A percentile compares a stretch with the other conserved stretches of the same genome.
phyloP scores from a whole-genome alignment of 2,329 filamentous ascomycete genomes.

The Rhinocladiella mackenziei region DNA sequence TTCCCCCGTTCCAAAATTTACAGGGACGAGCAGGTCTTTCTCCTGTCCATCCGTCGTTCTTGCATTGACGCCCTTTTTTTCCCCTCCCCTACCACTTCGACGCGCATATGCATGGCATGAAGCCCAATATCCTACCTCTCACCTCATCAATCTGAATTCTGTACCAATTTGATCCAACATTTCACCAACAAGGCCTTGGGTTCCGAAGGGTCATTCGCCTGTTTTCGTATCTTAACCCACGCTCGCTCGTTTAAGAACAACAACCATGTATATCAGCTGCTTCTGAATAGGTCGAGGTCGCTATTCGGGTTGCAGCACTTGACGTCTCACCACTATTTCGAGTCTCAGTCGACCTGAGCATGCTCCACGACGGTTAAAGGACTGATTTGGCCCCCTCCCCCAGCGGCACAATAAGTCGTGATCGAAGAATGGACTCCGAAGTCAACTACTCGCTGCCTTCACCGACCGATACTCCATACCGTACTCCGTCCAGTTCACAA shows the following conservation, averaged over 20 bases:
- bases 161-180: not conserved
- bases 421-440: slow-evolving; percentile 29
- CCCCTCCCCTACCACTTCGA: too few species aligned
- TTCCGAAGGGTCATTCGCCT: not conserved
- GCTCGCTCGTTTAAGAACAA: too few species aligned
- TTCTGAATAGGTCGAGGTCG: too few species aligned
- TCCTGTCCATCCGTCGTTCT: slow-evolving; percentile 20
- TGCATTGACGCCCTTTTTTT: not conserved
- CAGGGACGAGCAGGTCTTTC: slow-evolving; percentile 9
- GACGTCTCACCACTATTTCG: too few species aligned
- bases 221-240: not conserved
- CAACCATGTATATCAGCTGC: too few species aligned
- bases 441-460: slow-evolving; percentile 61
- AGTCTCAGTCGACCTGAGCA: slow-evolving; percentile 4
- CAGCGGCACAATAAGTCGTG: slow-evolving; percentile 9
- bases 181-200: not conserved
- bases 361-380: slow-evolving; percentile 4
- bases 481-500: slow-evolving; percentile 53
- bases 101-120: slow-evolving; percentile 15
- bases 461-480: slow-evolving; percentile 67
- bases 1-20: not conserved
- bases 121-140: slow-evolving; percentile 5
- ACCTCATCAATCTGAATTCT: slow-evolving; percentile 9
- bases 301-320: not conserved
- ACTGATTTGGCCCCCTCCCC: slow-evolving; percentile 8